Conservation (phyloP, 2,329 filamentous ascomycete species). For the Diaporthe longicolla region DNA sequence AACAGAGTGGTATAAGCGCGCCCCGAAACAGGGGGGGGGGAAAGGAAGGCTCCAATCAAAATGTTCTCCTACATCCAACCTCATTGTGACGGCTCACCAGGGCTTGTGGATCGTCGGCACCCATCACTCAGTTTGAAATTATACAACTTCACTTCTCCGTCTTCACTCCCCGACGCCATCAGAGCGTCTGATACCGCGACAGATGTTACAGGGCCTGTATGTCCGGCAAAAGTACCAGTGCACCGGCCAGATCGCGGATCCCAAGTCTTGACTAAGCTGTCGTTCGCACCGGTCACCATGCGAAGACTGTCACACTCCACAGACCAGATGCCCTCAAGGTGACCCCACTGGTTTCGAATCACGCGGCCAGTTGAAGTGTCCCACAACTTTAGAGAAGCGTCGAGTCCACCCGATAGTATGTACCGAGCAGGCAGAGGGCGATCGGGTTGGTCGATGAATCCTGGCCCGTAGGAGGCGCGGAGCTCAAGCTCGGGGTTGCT, state of each 20-base stretch:
- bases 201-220: slow-evolving; percentile 92
- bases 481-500: slow-evolving; percentile 56
- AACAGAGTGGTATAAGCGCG: slow-evolving; percentile 38
- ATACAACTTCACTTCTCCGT: slow-evolving; percentile 90
- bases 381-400: slow-evolving; percentile 94
- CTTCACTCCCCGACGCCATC: slow-evolving; percentile 93
- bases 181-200: slow-evolving; percentile 90
- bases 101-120: slow-evolving; percentile 42
- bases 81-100: slow-evolving; percentile 26
- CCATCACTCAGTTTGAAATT: slow-evolving; percentile 69
- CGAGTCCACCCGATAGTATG: slow-evolving; percentile 92
- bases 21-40: not conserved
- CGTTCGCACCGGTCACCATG: slow-evolving; percentile 90
- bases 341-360: slow-evolving; percentile 94
- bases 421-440: slow-evolving; percentile 87
- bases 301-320: slow-evolving; percentile 90
- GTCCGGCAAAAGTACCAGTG: slow-evolving; percentile 92
- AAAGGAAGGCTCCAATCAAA: not conserved
- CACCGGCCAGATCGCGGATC: slow-evolving; percentile 92
- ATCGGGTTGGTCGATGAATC: slow-evolving; percentile 71
- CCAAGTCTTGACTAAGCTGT: slow-evolving; percentile 96
- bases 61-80: not conserved
- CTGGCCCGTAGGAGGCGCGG: slow-evolving; percentile 70
- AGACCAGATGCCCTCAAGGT: slow-evolving; percentile 96
- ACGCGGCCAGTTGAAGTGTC: slow-evolving; percentile 86